These are phyloP conservation scores for Rhodotorula sp. DNA, from an alignment of 1,284 basidiomycete genomes.

Conservation along the genomic window DNA sequence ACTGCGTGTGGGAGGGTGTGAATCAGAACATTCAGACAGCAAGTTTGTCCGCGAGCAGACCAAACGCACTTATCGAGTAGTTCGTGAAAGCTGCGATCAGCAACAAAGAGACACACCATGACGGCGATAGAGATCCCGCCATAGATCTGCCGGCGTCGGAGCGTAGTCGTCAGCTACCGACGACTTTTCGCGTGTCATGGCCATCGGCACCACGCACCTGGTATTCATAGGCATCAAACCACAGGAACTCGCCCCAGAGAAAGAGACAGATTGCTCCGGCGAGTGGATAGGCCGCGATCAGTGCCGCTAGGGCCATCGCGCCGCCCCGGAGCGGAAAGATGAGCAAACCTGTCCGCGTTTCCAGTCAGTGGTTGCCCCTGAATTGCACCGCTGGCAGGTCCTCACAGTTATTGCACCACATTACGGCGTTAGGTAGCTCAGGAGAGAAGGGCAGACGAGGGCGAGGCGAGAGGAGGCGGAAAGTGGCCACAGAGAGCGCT, in stretches of 20 bases:
- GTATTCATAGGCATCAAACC: conserved; percentile 12
- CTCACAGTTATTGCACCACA: conserved; percentile 39
- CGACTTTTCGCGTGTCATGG: neutral
- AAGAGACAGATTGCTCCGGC: conserved; percentile 31
- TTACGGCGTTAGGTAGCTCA: neutral
- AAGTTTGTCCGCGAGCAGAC: too few species aligned
- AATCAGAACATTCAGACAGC: neutral
- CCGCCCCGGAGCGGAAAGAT: conserved; percentile 32
- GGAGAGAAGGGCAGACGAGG: too few species aligned
- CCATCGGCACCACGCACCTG: neutral
- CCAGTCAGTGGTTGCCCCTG: too few species aligned
- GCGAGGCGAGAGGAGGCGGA: too few species aligned
- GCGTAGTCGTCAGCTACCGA: neutral
- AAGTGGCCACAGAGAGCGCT: too few species aligned
- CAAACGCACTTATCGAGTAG: conserved; percentile 12
- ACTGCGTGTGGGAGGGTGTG: neutral
- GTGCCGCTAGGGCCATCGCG: conserved; percentile 21
- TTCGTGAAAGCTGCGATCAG: conserved; percentile 26
- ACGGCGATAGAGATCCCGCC: conserved; percentile 29
- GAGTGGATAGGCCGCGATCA: conserved; percentile 28
- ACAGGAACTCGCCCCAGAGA: conserved; percentile 27
- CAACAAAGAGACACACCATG: conserved; percentile 10
- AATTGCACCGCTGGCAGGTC: too few species aligned
- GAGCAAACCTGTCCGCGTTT: conserved; percentile 9
- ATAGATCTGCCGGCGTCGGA: conserved; percentile 10